These are phyloP conservation scores for Tricholoma flavovirens DNA, from an alignment of 768 basidiomycete species.

Conservation along the genomic window DNA sequence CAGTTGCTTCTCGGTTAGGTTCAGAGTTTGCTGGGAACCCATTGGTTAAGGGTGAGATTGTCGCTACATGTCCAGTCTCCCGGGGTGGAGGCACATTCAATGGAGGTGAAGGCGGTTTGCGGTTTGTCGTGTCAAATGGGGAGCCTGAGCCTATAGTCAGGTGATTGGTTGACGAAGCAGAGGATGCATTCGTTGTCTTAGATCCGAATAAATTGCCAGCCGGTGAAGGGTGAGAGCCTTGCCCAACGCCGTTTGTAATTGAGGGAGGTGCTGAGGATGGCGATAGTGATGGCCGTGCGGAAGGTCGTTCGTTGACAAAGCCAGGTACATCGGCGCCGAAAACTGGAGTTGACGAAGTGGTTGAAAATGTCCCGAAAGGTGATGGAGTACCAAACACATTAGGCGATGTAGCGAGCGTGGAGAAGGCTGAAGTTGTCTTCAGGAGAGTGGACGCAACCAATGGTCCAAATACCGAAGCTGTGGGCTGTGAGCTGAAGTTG, in stretches of 20 bases:
- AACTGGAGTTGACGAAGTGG: constrained; percentile 10
- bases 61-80: neutral
- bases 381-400: constrained; percentile 32
- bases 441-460: constrained; percentile 14
- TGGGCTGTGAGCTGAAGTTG: constrained; percentile 1
- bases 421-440: constrained; percentile 31
- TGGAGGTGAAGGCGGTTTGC: neutral
- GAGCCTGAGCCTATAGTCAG: neutral
- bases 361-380: constrained; percentile 28
- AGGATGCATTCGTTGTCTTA: neutral
- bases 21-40: neutral
- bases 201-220: neutral
- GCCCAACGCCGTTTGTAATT: neutral
- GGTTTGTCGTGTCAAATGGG: neutral
- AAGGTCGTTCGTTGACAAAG: constrained; percentile 4
- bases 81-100: neutral
- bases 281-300: constrained; percentile 15
- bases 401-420: constrained; percentile 30
- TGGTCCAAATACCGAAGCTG: constrained; percentile 9
- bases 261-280: neutral
- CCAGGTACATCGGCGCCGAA: constrained; percentile 15
- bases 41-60: neutral
- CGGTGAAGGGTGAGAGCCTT: neutral
- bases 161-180: neutral
- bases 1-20: neutral